These are phyloP conservation scores for Drechslerella stenobrocha DNA, from an alignment of 2,329 filamentous ascomycete genomes.

Conservation along the genomic window DNA sequence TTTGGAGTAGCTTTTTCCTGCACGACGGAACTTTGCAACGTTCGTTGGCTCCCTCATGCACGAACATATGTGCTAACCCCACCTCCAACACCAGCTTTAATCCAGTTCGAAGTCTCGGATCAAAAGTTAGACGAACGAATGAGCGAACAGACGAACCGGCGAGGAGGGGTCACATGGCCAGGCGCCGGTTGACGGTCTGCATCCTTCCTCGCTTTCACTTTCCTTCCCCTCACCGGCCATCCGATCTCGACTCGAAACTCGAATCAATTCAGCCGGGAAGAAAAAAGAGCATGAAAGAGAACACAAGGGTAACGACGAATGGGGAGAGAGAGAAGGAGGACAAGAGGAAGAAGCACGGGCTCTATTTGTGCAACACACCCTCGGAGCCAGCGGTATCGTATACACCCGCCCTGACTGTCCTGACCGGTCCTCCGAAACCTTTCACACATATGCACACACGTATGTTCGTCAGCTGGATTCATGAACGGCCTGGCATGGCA, in stretches of 20 bases:
- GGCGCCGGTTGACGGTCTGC: background rate
- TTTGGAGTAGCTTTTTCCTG: background rate
- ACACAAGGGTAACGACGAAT: too few species aligned
- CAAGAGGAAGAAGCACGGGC: slow-evolving; percentile 2
- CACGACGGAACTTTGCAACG: background rate
- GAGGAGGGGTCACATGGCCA: slow-evolving; percentile 38
- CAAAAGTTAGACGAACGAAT: slow-evolving; percentile 14
- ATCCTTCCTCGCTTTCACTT: slow-evolving; percentile 1
- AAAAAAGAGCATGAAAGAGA: too few species aligned
- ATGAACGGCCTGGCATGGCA: too few species aligned
- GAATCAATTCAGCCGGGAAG: too few species aligned
- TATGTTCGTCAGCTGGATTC: too few species aligned
- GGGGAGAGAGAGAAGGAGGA: too few species aligned
- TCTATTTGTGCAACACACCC: slow-evolving; percentile 33
- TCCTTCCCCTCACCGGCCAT: background rate
- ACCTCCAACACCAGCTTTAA: background rate
- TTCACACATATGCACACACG: too few species aligned
- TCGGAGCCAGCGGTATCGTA: too few species aligned
- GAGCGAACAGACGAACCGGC: slow-evolving; percentile 13
- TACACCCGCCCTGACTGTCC: too few species aligned
- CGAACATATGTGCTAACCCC: background rate
- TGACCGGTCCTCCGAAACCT: too few species aligned
- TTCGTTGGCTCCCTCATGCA: background rate
- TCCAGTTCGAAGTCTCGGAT: slow-evolving; percentile 16
- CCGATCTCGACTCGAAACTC: background rate